Percentiles rank a stretch among this genome's conserved stretches.
Evolutionary conservation across 306 rosid species (phyloP).

Genomic region (barrel medic (Medicago truncatula)): MtrunA17r5.0-ANR NC_053043.1:9419501-9420000

Average conservation of each 20-base stretch:
- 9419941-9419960: no score
- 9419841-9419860: slow-evolving; percentile 59
- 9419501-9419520: slow-evolving; percentile 49
- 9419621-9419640: slow-evolving; percentile 63
- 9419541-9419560: slow-evolving; percentile 79
- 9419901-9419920: no score
- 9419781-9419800: slow-evolving; percentile 53
- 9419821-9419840: slow-evolving; percentile 54
- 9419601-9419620: slow-evolving; percentile 83
- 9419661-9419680: slow-evolving; percentile 50
- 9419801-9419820: slow-evolving; percentile 53
- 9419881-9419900: no score
- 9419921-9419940: no score
- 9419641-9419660: slow-evolving; percentile 38
- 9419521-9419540: slow-evolving; percentile 80
- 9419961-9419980: no score
- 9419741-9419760: slow-evolving; percentile 54
- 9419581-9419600: slow-evolving; percentile 63
- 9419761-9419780: slow-evolving; percentile 50
- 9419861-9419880: neutral
- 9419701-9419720: slow-evolving; percentile 22
- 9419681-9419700: slow-evolving; percentile 49
- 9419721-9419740: slow-evolving; percentile 56
- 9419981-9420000: no score
- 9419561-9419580: slow-evolving; percentile 74